These are phyloP conservation scores for Hordeum marinum DNA, from an alignment of 176 grass and related monocot species.

Conservation along the genomic window DNA sequence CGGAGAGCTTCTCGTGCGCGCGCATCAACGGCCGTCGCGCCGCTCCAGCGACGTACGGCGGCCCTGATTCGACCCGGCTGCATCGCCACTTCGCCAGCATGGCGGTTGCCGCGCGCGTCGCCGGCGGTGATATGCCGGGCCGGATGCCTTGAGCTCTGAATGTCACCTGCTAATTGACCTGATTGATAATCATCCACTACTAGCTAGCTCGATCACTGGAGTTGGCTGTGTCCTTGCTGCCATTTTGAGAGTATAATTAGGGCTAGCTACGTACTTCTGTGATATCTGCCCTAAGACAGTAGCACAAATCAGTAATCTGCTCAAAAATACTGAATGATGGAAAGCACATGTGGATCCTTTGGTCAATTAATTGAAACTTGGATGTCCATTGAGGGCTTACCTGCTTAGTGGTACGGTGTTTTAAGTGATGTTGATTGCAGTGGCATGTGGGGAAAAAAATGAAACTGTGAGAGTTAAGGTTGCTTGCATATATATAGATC, in stretches of 20 bases:
- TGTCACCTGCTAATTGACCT: neutral
- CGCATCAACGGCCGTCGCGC: neutral
- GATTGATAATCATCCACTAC: neutral
- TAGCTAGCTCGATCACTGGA: neutral
- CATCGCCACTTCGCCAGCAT: neutral
- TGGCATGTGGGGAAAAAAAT: too few species aligned
- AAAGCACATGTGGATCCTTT: too few species aligned
- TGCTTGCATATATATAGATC: too few species aligned
- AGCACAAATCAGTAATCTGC: neutral
- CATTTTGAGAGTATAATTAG: neutral
- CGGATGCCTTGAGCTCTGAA: neutral
- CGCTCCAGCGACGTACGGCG: neutral
- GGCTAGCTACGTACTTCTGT: neutral
- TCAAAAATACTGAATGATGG: too few species aligned
- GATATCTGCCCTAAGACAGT: neutral
- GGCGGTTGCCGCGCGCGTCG: neutral
- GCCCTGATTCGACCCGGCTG: neutral
- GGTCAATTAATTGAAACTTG: too few species aligned
- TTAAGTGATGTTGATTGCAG: too few species aligned
- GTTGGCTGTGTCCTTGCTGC: neutral
- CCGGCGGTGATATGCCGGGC: neutral
- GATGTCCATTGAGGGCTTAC: too few species aligned
- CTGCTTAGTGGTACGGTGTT: too few species aligned
- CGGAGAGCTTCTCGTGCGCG: neutral
- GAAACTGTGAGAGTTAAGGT: too few species aligned